A percentile compares a stretch with the other conserved stretches of the same genome.
Conservation (phyloP, 371 early-diverging fungal genomes). For the Rhizomucor pusillus region DNA sequence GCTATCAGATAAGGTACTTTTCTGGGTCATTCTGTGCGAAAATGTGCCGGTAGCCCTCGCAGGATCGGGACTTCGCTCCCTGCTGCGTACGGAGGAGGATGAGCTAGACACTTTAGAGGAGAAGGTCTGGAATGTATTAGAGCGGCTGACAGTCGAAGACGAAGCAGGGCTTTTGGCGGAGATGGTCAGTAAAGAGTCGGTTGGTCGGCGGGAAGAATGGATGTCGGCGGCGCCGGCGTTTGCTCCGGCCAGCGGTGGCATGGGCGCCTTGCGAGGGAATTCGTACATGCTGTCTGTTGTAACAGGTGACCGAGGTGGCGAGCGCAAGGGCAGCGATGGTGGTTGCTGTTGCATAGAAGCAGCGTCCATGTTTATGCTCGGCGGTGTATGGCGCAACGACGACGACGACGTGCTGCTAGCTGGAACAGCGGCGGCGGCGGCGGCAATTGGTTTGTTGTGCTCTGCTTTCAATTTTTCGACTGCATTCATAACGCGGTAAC, state of each 20-base stretch:
- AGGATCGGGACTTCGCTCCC: conserved; percentile 7
- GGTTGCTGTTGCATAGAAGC: no score
- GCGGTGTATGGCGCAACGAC: no score
- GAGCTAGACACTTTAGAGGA: conserved; percentile 29
- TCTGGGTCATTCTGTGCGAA: conserved; percentile 1
- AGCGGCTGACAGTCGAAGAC: conserved; percentile 29
- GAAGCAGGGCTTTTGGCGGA: conserved; percentile 29
- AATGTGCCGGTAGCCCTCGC: not conserved
- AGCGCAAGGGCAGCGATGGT: no score
- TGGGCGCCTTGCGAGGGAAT: conserved; percentile 44
- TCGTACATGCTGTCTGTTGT: conserved; percentile 30
- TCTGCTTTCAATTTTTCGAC: conserved; percentile 33
- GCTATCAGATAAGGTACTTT: not conserved
- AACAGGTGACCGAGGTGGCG: conserved; percentile 12
- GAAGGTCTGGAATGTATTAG: conserved; percentile 45
- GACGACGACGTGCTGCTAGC: no score
- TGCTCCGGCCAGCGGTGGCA: conserved; percentile 26
- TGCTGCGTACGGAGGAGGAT: conserved; percentile 14
- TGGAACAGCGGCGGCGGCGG: no score
- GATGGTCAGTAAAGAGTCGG: conserved; percentile 8
- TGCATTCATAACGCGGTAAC: conserved; percentile 65
- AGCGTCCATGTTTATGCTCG: no score
- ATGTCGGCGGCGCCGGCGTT: not conserved
- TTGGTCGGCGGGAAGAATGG: not conserved
- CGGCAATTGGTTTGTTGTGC: no score